A percentile compares a stretch with the other conserved stretches of the same genome.
These are phyloP conservation scores for Torrubiellomyces zombiae DNA, from an alignment of 2,329 filamentous ascomycete species.

Conservation along the genomic window DNA sequence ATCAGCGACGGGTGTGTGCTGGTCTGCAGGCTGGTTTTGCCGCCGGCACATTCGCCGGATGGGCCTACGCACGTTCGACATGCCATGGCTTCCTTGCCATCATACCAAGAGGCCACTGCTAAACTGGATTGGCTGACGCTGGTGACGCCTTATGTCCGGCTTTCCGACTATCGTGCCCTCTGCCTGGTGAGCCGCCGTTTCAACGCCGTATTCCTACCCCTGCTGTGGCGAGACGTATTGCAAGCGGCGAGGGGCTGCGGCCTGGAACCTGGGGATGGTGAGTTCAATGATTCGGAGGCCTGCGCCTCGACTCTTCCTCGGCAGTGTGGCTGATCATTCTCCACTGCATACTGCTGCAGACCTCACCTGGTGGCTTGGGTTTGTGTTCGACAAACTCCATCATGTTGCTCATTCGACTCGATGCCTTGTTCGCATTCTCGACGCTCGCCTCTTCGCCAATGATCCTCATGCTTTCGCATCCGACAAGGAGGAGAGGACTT, in stretches of 20 bases:
- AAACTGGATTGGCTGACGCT: conserved; percentile 31
- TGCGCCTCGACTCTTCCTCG: neutral
- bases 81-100: conserved; percentile 27
- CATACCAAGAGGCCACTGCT: conserved; percentile 33
- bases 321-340: neutral
- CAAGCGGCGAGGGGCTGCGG: conserved; percentile 19
- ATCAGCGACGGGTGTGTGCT: too few species aligned
- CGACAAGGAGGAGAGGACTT: conserved; percentile 17
- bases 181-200: conserved; percentile 32
- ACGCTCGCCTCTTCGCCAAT: conserved; percentile 27
- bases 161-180: conserved; percentile 24
- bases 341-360: conserved; percentile 18
- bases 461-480: conserved; percentile 24
- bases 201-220: conserved; percentile 31
- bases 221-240: conserved; percentile 35
- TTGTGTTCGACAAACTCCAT: conserved; percentile 23
- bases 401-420: conserved; percentile 20
- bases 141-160: conserved; percentile 25
- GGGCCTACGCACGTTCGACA: too few species aligned
- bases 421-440: conserved; percentile 27
- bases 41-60: too few species aligned
- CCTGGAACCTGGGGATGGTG: conserved; percentile 28
- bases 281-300: too few species aligned
- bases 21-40: too few species aligned
- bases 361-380: conserved; percentile 29